A percentile compares a stretch with the other conserved stretches of the same genome.
These are phyloP conservation scores for Vitis riparia DNA, from an alignment of 164 flowering plant genomes.

Conservation along the genomic window DNA sequence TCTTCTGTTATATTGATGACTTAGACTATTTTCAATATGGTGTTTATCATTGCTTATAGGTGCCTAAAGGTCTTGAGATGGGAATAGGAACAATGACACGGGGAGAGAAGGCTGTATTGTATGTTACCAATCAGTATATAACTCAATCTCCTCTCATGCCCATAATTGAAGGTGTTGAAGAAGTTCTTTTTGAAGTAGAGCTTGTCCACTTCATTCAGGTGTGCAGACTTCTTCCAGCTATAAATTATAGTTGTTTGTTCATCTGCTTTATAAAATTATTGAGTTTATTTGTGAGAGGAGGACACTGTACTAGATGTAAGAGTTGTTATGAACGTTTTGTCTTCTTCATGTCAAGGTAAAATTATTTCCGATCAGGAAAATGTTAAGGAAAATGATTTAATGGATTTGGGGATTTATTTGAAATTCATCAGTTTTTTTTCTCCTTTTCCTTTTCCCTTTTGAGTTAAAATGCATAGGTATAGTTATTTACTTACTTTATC, in stretches of 20 bases:
- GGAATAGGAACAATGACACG: slow-evolving; percentile 92
- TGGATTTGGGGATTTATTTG: no score
- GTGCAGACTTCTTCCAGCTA: slow-evolving; percentile 1
- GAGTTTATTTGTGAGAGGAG: neutral
- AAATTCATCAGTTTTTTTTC: no score
- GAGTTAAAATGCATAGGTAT: no score
- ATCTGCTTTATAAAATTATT: neutral
- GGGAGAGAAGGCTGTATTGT: slow-evolving; percentile 81
- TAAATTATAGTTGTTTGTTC: neutral
- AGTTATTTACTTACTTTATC: no score
- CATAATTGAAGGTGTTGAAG: slow-evolving; percentile 48
- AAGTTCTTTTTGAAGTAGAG: slow-evolving; percentile 91
- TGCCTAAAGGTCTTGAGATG: slow-evolving; percentile 98
- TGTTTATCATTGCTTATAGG: slow-evolving; percentile 38
- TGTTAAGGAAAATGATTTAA: no score
- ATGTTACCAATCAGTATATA: slow-evolving; percentile 66
- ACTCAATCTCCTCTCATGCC: slow-evolving; percentile 66
- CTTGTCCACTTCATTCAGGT: slow-evolving; percentile 94
- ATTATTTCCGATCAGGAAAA: no score
- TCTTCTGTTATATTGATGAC: neutral
- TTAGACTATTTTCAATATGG: neutral
- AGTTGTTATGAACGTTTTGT: no score
- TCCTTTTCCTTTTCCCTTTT: no score
- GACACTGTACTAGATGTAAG: no score
- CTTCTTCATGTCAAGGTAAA: no score